Conservation (phyloP, 345 rosid species). For the Citrus sinensis region DVS_A1.0 CM039166.1:23659001-23659500, state of each 20-base stretch:
- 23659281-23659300: too few species aligned
- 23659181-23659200: neutral
- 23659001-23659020: too few species aligned
- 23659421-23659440: too few species aligned
- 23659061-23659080: neutral
- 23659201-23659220: conserved; percentile 2
- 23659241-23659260: neutral
- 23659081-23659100: conserved; percentile 4
- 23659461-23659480: too few species aligned
- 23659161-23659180: conserved; percentile 14
- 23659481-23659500: too few species aligned
- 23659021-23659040: neutral
- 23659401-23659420: too few species aligned
- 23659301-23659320: too few species aligned
- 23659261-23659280: neutral
- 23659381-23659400: too few species aligned
- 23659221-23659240: conserved; percentile 11
- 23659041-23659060: neutral
- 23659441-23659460: too few species aligned
- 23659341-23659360: too few species aligned
- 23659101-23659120: neutral
- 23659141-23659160: conserved; percentile 21
- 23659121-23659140: conserved; percentile 19
- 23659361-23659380: too few species aligned
- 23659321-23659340: too few species aligned